Evolutionary conservation across 148 eudicot genomes (phyloP).

Genomic region (Agrostemma githago): DNA sequence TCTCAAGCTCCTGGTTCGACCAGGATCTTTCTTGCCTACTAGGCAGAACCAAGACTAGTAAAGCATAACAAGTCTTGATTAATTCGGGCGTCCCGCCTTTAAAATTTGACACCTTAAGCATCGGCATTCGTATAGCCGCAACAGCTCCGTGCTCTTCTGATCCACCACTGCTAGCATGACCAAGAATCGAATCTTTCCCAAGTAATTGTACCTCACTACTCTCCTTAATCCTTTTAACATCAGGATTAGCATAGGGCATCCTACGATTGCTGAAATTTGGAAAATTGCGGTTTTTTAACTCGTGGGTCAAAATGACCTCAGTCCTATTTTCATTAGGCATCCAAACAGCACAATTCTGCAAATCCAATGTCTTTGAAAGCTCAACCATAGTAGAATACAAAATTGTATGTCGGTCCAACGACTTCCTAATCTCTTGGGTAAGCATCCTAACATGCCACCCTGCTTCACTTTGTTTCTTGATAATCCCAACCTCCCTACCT

Average conservation of each 20-base stretch:
- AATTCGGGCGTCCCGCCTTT: constrained; percentile 84
- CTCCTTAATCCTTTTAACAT: constrained; percentile 49
- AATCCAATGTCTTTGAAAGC: constrained; percentile 67
- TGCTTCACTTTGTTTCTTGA: constrained; percentile 63
- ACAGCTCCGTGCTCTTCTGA: constrained; percentile 50
- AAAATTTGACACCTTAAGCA: constrained; percentile 67
- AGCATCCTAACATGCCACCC: constrained; percentile 90
- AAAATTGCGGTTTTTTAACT: constrained; percentile 33
- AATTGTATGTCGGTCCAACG: constrained; percentile 76
- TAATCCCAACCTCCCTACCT: constrained; percentile 74
- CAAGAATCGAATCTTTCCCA: constrained; percentile 50
- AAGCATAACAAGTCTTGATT: constrained; percentile 66
- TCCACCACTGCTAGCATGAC: constrained; percentile 52
- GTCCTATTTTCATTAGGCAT: constrained; percentile 80
- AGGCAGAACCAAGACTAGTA: constrained; percentile 71
- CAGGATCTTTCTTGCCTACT: constrained; percentile 43
- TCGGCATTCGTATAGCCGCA: constrained; percentile 85
- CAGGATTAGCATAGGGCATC: constrained; percentile 54
- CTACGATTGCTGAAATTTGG: constrained; percentile 20
- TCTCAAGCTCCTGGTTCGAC: constrained; percentile 65
- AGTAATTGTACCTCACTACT: constrained; percentile 56
- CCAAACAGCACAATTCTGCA: constrained; percentile 87
- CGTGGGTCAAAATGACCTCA: constrained; percentile 62
- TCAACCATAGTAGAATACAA: constrained; percentile 71
- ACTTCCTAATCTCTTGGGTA: constrained; percentile 81